Evolutionary conservation across 2,329 filamentous ascomycete genomes (phyloP).

Genomic region (Beauveria asiatica): DNA sequence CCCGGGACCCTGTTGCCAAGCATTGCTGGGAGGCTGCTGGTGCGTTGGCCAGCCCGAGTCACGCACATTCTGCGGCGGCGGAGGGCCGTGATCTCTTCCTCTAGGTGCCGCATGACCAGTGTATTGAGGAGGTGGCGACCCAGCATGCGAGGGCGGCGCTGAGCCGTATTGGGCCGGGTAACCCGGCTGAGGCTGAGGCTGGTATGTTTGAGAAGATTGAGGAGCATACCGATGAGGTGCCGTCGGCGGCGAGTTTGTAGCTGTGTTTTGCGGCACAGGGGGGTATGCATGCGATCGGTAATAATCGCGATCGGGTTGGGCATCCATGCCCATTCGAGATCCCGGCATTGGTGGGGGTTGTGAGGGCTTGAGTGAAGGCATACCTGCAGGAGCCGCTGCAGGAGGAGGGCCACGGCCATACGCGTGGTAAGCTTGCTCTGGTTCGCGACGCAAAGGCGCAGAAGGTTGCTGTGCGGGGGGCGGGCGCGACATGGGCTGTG

Average conservation of each 20-base stretch:
- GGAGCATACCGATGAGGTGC: constrained; percentile 33
- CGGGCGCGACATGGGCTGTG: constrained; percentile 34
- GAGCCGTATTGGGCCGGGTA: constrained; percentile 33
- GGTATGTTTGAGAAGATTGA: constrained; percentile 33
- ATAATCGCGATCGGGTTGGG: constrained; percentile 37
- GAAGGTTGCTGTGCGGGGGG: constrained; percentile 31
- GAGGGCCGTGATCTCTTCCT: constrained; percentile 11
- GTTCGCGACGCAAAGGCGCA: constrained; percentile 39
- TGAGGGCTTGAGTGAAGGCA: constrained; percentile 48
- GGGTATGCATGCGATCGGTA: constrained; percentile 33
- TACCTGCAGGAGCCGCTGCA: constrained; percentile 32
- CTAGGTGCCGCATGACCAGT: constrained; percentile 31
- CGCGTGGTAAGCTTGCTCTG: constrained; percentile 38
- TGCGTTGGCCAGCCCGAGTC: constrained; percentile 12
- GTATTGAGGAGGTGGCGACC: constrained; percentile 49
- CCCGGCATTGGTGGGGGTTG: constrained; percentile 38
- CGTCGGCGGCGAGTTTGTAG: constrained; percentile 39
- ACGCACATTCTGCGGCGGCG: constrained; percentile 12
- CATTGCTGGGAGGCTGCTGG: constrained; percentile 12
- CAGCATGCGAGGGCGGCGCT: constrained; percentile 30
- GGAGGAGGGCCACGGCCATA: constrained; percentile 29
- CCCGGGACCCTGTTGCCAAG: constrained; percentile 23
- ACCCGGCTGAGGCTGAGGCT: constrained; percentile 33
- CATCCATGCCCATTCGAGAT: constrained; percentile 32
- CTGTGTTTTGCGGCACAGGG: constrained; percentile 25